Conservation (phyloP, 441 rosid species). For the Pelargonium citronellum region DNA sequence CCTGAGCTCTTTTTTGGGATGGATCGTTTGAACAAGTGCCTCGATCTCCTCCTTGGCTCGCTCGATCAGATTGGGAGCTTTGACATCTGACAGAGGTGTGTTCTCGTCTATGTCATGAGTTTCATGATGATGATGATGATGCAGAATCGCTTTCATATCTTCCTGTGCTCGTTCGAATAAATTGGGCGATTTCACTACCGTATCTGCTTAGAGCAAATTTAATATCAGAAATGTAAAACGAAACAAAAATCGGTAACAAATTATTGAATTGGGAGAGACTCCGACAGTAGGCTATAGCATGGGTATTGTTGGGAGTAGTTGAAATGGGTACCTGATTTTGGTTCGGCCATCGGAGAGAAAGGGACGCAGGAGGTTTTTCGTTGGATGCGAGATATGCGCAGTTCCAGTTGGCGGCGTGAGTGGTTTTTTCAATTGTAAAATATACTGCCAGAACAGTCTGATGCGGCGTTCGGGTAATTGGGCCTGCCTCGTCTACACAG, state of each 20-base stretch:
- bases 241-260: neutral
- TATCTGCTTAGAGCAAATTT: neutral
- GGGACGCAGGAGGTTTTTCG: neutral
- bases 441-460: too few species aligned
- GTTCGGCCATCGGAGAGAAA: neutral
- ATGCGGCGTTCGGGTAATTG: too few species aligned
- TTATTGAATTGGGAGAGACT: too few species aligned
- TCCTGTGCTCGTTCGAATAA: constrained; percentile 19
- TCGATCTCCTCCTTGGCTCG: constrained; percentile 48
- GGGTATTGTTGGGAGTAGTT: neutral
- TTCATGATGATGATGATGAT: constrained; percentile 27
- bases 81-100: constrained; percentile 19
- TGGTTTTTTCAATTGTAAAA: too few species aligned
- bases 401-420: neutral
- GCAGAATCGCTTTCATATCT: constrained; percentile 31
- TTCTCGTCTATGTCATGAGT: constrained; percentile 45
- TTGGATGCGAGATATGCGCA: neutral
- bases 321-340: neutral
- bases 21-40: constrained; percentile 46
- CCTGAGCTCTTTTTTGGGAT: constrained; percentile 28
- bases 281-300: neutral
- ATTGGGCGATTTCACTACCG: neutral
- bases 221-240: too few species aligned
- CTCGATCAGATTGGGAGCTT: neutral
- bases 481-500: too few species aligned